Evolutionary conservation across 1,139 yeast genomes (phyloP).

Genomic region (Taphrina pruni): DNA sequence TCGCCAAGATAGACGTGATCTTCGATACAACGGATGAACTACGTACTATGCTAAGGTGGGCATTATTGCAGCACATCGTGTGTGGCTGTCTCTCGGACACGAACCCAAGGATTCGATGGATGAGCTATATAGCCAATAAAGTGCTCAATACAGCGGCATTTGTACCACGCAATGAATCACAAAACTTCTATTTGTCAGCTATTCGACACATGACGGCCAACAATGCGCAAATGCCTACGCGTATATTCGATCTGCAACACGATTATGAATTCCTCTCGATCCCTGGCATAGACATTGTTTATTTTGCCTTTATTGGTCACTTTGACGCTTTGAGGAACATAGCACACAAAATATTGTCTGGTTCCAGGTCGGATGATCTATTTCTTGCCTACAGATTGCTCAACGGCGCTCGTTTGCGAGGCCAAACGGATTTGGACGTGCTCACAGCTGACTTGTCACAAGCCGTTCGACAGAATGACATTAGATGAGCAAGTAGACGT

Average conservation of each 20-base stretch:
- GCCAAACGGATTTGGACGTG: constrained; percentile 18
- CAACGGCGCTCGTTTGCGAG: constrained; percentile 23
- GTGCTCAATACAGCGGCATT: constrained; percentile 4
- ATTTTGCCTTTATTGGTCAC: constrained; percentile 29
- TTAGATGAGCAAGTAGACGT: not conserved
- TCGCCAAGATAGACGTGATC: constrained; percentile 12
- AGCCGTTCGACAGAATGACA: not conserved
- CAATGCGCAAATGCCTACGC: not conserved
- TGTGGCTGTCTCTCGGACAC: constrained; percentile 16
- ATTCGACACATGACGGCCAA: constrained; percentile 17
- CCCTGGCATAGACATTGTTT: constrained; percentile 28
- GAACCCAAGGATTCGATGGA: constrained; percentile 19
- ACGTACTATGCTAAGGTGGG: constrained; percentile 27
- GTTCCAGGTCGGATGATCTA: constrained; percentile 21
- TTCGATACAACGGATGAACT: constrained; percentile 7
- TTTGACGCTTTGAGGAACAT: constrained; percentile 20
- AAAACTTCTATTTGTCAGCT: constrained; percentile 24
- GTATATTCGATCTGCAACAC: constrained; percentile 14
- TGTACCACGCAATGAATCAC: constrained; percentile 13
- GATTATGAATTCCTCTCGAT: constrained; percentile 19
- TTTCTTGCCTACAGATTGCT: constrained; percentile 13
- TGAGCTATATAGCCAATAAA: constrained; percentile 13
- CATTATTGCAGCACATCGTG: constrained; percentile 19
- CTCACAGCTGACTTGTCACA: not conserved
- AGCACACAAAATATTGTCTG: constrained; percentile 19